Base-by-base conservation (phyloP, 2,329 filamentous ascomycete species). In the Pochonia chlamydosporia region DNA sequence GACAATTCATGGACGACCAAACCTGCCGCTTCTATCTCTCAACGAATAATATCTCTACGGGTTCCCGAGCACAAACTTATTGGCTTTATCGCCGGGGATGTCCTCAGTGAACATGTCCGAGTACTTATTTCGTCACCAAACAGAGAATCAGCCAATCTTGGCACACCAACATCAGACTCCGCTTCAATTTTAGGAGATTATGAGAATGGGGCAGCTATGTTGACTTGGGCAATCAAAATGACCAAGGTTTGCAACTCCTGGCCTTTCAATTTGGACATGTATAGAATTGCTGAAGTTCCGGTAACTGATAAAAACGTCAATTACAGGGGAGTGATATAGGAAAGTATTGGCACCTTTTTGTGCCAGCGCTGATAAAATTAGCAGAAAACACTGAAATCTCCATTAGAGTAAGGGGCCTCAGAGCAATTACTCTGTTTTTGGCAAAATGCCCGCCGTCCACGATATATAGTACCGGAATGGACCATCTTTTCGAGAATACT, bases 341-440 rank as follows among this genome's bases (percentile, higher is more conserved):
- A 54, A 35, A 58, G 40, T 68, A 82, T 55, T 92, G 87, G 84
- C 80, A 81, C 3, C 67, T 87, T 7, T 78, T 85, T 49, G 76
- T 84, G 2, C 88, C 88, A 1, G 81, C 85, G 0, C 68, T 92
- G 3, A 71, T 92, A 5, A 79, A 81, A 0, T 73, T 92, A 4
- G 65, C 82, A 24, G 87, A 91, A 59, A 84, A 89, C 54, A 60
- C 73, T 13, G 71, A 78, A 20, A 71, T 71, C 0, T 52, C 62
- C 3, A 68, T 80, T 50, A 81, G 84, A 51, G 61, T 66, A 2
- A 69, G 68, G 23, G 85, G 84, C 1, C 76, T 87, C 13, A 54
- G 64, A 2, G 64, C 82, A 3, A 68, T 87, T 3, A 54, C 61
- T 1, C 44, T 59, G 0, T 79, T 92, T 48, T 71, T 90, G 33